Evolutionary conservation across 371 early-diverging fungal genomes (phyloP).

Genomic region (Haplosporangium sp.): DNA sequence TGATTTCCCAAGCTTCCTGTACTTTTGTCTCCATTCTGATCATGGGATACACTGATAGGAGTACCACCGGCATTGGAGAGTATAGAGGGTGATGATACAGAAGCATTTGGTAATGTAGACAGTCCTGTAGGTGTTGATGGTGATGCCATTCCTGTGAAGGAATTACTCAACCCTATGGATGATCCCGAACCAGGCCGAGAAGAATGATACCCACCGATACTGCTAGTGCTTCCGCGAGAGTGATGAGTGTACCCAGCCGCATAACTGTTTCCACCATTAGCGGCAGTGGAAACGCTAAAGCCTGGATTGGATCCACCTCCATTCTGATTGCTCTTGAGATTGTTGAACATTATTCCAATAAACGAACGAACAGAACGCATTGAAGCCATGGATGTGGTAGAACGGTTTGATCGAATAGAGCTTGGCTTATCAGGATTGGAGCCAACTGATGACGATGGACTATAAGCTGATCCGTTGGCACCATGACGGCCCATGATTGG

Average conservation of each 20-base stretch:
- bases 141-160: constrained; percentile 36
- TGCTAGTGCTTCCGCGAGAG: constrained; percentile 47
- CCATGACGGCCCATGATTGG: constrained; percentile 35
- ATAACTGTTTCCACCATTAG: constrained; percentile 20
- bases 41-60: neutral
- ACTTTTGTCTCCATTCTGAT: constrained; percentile 6
- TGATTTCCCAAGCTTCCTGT: constrained; percentile 10
- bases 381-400: constrained; percentile 42
- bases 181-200: constrained; percentile 53
- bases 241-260: constrained; percentile 51
- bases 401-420: constrained; percentile 48
- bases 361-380: constrained; percentile 55
- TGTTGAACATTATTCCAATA: constrained; percentile 54
- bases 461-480: constrained; percentile 17
- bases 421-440: constrained; percentile 40
- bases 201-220: constrained; percentile 42
- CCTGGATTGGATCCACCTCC: constrained; percentile 16
- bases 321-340: constrained; percentile 28
- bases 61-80: constrained; percentile 6
- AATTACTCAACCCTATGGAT: constrained; percentile 34
- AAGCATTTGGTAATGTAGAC: constrained; percentile 24
- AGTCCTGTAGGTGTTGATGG: constrained; percentile 23
- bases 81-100: constrained; percentile 10
- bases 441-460: constrained; percentile 21
- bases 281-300: constrained; percentile 10